phyloP scores from a whole-genome alignment of 2,329 filamentous ascomycete species.

The Leptographium radiaticola region DNA sequence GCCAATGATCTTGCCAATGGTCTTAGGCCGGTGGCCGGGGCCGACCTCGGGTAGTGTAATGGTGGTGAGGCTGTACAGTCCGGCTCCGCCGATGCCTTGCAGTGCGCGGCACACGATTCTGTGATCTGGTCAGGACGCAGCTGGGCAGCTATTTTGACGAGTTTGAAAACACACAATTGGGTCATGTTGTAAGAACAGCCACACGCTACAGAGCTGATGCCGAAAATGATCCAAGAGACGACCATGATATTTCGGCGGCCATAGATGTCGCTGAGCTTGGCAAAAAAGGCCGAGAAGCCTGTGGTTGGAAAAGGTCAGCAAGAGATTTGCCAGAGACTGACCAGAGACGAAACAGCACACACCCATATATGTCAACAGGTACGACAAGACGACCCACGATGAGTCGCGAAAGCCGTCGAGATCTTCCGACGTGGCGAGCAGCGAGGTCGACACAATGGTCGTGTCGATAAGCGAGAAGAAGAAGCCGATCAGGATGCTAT shows the following conservation, averaged over 20 bases:
- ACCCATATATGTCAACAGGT: constrained; percentile 15
- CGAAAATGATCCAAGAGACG: constrained; percentile 23
- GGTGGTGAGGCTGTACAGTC: constrained; percentile 46
- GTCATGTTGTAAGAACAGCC: constrained; percentile 21
- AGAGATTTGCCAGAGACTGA: too few relatives aligned
- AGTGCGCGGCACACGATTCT: constrained; percentile 47
- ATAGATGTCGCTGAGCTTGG: constrained; percentile 26
- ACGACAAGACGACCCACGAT: constrained; percentile 13
- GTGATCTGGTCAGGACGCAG: background rate
- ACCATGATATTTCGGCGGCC: constrained; percentile 25
- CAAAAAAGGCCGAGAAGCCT: constrained; percentile 14
- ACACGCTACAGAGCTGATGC: constrained; percentile 26
- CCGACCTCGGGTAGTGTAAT: constrained; percentile 44
- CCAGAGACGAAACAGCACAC: background rate
- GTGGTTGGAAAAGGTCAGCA: background rate
- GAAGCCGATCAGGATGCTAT: constrained; percentile 12
- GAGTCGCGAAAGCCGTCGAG: constrained; percentile 11
- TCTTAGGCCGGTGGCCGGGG: constrained; percentile 35
- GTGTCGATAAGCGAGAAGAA: constrained; percentile 15
- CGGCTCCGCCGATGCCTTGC: constrained; percentile 48
- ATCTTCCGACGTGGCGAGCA: constrained; percentile 11
- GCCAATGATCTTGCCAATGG: constrained; percentile 42
- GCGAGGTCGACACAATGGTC: constrained; percentile 14
- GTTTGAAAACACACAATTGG: constrained; percentile 12
- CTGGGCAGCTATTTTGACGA: background rate